Percentiles rank a stretch among this genome's conserved stretches.
Conservation (phyloP, 2,329 filamentous ascomycete species). For the Fusarium phyllophilum region DNA sequence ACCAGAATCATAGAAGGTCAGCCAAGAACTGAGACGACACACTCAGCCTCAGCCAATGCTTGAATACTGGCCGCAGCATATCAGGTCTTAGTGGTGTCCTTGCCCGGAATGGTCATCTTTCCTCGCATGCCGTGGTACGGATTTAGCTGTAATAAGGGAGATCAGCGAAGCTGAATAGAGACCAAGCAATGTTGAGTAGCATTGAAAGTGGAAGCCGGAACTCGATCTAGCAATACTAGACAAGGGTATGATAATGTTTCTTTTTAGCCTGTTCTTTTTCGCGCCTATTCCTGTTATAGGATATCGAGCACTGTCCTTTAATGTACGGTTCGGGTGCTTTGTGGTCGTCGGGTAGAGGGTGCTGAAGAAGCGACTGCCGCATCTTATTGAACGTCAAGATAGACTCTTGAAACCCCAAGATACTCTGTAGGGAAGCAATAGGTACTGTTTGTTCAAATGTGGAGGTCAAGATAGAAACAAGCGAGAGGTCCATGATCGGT, state of each 20-base stretch:
- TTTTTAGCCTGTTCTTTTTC: slow-evolving; percentile 24
- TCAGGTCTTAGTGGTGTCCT: background rate
- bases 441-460: background rate
- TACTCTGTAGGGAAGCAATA: background rate
- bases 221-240: slow-evolving; percentile 9
- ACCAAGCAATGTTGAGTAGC: slow-evolving; percentile 16
- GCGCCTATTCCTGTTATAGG: background rate
- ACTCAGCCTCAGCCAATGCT: background rate
- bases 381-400: background rate
- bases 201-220: slow-evolving; percentile 16
- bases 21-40: background rate
- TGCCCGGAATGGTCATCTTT: slow-evolving; percentile 24
- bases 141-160: slow-evolving; percentile 41
- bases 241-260: slow-evolving; percentile 23
- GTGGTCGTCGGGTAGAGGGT: background rate
- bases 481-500: slow-evolving; percentile 8
- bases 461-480: slow-evolving; percentile 11
- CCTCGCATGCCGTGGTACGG: slow-evolving; percentile 30
- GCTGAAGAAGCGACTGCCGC: background rate
- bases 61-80: background rate
- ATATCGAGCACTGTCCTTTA: background rate
- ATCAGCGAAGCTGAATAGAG: slow-evolving; percentile 30
- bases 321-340: background rate
- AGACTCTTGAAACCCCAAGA: background rate
- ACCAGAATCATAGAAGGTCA: slow-evolving; percentile 8